Percentiles rank a stretch among this genome's conserved stretches.
phyloP scores from a whole-genome alignment of 805 yeast species.

The Candida peoriensis region DNA sequence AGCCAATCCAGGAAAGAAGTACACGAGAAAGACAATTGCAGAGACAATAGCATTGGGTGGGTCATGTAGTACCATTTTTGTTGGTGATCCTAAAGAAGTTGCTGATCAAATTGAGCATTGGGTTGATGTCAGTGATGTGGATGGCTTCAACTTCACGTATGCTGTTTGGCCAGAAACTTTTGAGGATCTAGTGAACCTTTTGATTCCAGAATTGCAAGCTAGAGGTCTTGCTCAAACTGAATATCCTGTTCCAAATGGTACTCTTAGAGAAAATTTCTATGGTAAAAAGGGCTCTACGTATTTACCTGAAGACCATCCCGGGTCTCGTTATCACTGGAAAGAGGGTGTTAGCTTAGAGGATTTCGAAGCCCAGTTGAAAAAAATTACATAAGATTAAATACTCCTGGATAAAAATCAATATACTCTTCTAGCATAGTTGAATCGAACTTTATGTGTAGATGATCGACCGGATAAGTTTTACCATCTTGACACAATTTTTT shows the following conservation, averaged over 20 bases:
- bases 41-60: neutral
- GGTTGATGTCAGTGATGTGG: slow-evolving; percentile 4
- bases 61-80: neutral
- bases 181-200: slow-evolving; percentile 33
- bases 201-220: slow-evolving; percentile 33
- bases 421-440: no score
- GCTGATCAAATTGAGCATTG: slow-evolving; percentile 10
- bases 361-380: no score
- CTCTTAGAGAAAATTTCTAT: slow-evolving; percentile 31
- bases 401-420: no score
- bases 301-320: slow-evolving; percentile 18
- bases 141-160: slow-evolving; percentile 33
- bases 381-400: no score
- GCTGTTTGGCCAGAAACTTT: slow-evolving; percentile 33
- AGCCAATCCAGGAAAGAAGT: neutral
- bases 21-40: neutral
- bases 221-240: slow-evolving; percentile 33
- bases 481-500: no score
- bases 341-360: slow-evolving; percentile 23
- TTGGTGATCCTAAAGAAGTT: slow-evolving; percentile 31
- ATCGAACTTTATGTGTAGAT: no score
- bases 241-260: slow-evolving; percentile 28
- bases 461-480: no score
- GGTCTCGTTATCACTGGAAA: slow-evolving; percentile 17
- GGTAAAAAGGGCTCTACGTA: slow-evolving; percentile 20